Conservation (phyloP, 495 filamentous ascomycete genomes). For the Thozetella sp. region DNA sequence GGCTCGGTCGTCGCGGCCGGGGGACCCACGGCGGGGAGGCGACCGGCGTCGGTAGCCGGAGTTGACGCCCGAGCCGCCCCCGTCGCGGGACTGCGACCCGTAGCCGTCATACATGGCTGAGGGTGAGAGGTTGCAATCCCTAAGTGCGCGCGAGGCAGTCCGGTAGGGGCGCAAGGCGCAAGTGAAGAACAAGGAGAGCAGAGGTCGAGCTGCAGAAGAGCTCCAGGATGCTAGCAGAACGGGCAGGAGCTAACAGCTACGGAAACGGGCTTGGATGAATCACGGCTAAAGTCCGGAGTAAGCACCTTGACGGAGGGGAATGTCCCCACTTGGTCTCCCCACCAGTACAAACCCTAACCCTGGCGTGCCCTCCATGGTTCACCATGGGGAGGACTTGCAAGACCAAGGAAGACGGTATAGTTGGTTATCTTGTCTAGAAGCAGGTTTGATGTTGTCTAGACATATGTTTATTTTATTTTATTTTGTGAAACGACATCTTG, state of each 20-base stretch:
- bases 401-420: too few relatives aligned
- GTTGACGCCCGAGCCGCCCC: constrained; percentile 13
- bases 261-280: too few relatives aligned
- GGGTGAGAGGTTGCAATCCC: constrained; percentile 23
- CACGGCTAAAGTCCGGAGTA: too few relatives aligned
- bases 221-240: not conserved
- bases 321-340: too few relatives aligned
- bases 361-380: too few relatives aligned
- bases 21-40: constrained; percentile 9
- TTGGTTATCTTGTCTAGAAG: too few relatives aligned
- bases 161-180: constrained; percentile 6
- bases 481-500: not conserved
- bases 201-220: too few relatives aligned
- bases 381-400: too few relatives aligned
- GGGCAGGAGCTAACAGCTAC: too few relatives aligned
- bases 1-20: constrained; percentile 21
- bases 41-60: constrained; percentile 15
- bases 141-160: too few relatives aligned
- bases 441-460: not conserved
- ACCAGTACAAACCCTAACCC: too few relatives aligned
- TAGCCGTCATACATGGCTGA: constrained; percentile 23
- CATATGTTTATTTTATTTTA: not conserved
- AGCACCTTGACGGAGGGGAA: too few relatives aligned
- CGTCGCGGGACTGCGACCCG: constrained; percentile 15
- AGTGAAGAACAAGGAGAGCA: not conserved